Conservation (phyloP, 2,329 filamentous ascomycete species). For the Lecanicillium sp. region DNA sequence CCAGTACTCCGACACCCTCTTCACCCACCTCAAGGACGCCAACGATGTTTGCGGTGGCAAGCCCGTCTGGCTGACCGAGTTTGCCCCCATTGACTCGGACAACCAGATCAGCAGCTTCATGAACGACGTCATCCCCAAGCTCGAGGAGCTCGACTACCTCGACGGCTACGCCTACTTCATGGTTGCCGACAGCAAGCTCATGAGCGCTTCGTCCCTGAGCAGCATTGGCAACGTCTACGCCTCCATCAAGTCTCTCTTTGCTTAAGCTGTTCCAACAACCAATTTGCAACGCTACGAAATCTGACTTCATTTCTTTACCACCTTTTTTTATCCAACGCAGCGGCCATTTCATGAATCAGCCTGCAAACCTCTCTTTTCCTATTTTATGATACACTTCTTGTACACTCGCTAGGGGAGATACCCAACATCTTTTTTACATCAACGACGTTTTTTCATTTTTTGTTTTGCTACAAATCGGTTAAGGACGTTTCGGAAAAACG, state of each 20-base stretch:
- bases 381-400: slow-evolving; percentile 23
- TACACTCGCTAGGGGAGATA: slow-evolving; percentile 28
- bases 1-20: slow-evolving; percentile 41
- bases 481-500: too few species aligned
- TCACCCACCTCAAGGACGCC: slow-evolving; percentile 42
- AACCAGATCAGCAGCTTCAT: slow-evolving; percentile 42
- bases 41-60: slow-evolving; percentile 36
- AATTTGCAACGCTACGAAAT: too few species aligned
- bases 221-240: slow-evolving; percentile 42
- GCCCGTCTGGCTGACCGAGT: slow-evolving; percentile 59
- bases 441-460: slow-evolving; percentile 12
- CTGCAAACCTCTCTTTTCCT: background rate
- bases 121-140: slow-evolving; percentile 34
- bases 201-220: slow-evolving; percentile 35
- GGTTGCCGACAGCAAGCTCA: slow-evolving; percentile 33
- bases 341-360: slow-evolving; percentile 1
- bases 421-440: slow-evolving; percentile 17
- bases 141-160: slow-evolving; percentile 44
- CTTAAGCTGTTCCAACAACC: too few species aligned
- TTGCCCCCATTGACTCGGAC: slow-evolving; percentile 42
- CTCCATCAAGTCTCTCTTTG: slow-evolving; percentile 18
- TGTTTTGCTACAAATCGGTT: slow-evolving; percentile 4
- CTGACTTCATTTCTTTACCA: slow-evolving; percentile 4
- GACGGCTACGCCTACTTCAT: slow-evolving; percentile 53
- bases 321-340: slow-evolving; percentile 12